Evolutionary conservation across 2,329 filamentous ascomycete species (phyloP).

Genomic region (Exophiala xenobiotica): DNA sequence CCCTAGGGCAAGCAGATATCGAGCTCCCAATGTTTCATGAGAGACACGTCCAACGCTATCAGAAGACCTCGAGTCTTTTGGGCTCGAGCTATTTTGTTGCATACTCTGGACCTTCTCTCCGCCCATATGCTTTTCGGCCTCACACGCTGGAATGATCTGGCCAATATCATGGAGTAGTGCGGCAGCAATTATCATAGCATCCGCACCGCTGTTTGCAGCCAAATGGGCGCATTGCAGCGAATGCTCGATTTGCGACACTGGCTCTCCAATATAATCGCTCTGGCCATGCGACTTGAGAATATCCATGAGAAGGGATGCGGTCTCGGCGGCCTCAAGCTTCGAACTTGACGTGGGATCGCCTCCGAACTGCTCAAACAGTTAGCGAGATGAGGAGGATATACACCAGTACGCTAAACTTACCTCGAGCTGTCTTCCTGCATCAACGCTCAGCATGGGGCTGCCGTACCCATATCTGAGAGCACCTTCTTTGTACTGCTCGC

Average conservation of each 20-base stretch:
- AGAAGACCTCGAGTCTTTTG: neutral
- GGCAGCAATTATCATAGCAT: conserved; percentile 36
- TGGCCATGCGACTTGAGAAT: conserved; percentile 2
- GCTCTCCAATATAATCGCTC: conserved; percentile 11
- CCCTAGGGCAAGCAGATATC: conserved; percentile 32
- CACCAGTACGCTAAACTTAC: too few relatives aligned
- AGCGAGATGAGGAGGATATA: too few relatives aligned
- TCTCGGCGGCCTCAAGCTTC: neutral
- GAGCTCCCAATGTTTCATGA: conserved; percentile 33
- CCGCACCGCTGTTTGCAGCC: conserved; percentile 1
- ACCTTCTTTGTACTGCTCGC: conserved; percentile 38
- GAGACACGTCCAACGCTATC: conserved; percentile 34
- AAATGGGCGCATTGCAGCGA: conserved; percentile 12
- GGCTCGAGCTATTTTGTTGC: neutral
- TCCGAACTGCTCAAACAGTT: neutral
- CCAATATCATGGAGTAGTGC: conserved; percentile 46
- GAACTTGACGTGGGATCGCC: neutral
- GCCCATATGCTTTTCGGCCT: conserved; percentile 3
- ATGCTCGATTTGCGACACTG: conserved; percentile 10
- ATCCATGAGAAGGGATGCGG: neutral
- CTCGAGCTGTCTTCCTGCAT: conserved; percentile 19
- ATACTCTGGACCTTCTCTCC: conserved; percentile 3
- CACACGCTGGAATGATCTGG: conserved; percentile 39
- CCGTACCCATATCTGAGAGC: conserved; percentile 39
- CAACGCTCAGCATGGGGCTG: conserved; percentile 41